phyloP scores from a whole-genome alignment of 352 stramenopile genomes.

The Phytophthora uliginosa region DNA sequence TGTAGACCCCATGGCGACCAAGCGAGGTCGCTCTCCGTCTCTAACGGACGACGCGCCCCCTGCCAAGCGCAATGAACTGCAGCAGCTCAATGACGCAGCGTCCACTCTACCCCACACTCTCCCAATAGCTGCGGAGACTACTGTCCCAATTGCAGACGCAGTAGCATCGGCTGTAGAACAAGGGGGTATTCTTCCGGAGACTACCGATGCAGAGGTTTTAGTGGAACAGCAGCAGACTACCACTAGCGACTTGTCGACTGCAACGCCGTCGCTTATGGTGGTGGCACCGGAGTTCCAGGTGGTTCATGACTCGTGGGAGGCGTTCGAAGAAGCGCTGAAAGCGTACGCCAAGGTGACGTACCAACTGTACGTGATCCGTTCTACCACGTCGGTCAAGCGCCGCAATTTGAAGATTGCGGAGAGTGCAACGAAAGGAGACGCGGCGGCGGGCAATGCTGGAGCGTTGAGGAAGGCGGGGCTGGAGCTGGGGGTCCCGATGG shows the following conservation, averaged over 20 bases:
- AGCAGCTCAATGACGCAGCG: conserved; percentile 5
- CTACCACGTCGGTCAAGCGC: conserved; percentile 78
- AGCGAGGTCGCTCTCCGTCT: conserved; percentile 33
- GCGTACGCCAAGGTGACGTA: conserved; percentile 67
- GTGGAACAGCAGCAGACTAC: conserved; percentile 2
- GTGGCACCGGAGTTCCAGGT: conserved; percentile 54
- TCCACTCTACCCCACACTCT: neutral
- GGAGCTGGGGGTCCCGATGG: conserved; percentile 3
- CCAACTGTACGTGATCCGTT: conserved; percentile 84
- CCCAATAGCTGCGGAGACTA: neutral
- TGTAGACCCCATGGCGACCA: conserved; percentile 22
- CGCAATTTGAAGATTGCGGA: conserved; percentile 79
- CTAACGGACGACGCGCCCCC: conserved; percentile 7
- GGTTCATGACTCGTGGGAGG: conserved; percentile 72
- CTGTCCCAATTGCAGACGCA: conserved; percentile 6
- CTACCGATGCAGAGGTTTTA: conserved; percentile 5
- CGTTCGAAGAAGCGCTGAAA: conserved; percentile 73
- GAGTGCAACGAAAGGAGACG: conserved; percentile 32
- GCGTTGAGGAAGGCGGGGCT: conserved; percentile 5
- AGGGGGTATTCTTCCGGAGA: neutral
- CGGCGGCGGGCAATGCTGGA: neutral
- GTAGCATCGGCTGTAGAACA: conserved; percentile 6
- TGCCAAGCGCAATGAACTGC: conserved; percentile 26
- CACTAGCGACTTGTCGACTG: conserved; percentile 1
- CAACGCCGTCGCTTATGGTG: conserved; percentile 30